Conservation (phyloP, 1,284 basidiomycete genomes). For the Mycena citricolor region DNA sequence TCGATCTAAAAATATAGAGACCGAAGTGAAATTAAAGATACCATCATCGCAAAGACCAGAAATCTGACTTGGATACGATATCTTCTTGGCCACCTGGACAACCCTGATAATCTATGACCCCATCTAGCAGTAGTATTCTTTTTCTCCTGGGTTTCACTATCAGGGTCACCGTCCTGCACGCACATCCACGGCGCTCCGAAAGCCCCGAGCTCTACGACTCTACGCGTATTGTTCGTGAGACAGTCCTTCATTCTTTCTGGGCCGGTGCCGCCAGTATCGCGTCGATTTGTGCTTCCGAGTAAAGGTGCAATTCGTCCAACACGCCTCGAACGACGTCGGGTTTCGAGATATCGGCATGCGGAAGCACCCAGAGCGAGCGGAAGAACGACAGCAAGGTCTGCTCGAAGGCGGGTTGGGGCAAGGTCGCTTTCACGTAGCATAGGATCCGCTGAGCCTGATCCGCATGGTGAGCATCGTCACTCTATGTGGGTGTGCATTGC, state of each 20-base stretch:
- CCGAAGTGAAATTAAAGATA: too few species aligned
- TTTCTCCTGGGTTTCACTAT: too few species aligned
- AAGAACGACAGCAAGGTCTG: constrained; percentile 17
- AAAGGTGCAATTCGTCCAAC: constrained; percentile 7
- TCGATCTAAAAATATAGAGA: too few species aligned
- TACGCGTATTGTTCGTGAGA: constrained; percentile 19
- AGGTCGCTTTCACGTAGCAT: constrained; percentile 23
- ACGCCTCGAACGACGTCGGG: constrained; percentile 7
- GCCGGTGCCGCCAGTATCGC: constrained; percentile 16
- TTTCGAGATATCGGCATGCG: constrained; percentile 14
- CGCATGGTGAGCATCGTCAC: not conserved
- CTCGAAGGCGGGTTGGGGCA: constrained; percentile 17
- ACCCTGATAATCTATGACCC: too few species aligned
- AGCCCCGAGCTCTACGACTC: constrained; percentile 20
- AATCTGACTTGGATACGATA: too few species aligned
- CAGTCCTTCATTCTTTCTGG: constrained; percentile 20
- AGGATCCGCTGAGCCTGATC: constrained; percentile 21
- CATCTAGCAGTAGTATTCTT: too few species aligned
- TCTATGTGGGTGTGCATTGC: not conserved
- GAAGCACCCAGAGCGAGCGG: constrained; percentile 17
- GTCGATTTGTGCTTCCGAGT: constrained; percentile 17
- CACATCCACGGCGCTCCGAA: constrained; percentile 25
- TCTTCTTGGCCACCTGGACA: too few species aligned
- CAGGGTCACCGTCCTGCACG: constrained; percentile 22
- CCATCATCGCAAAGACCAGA: too few species aligned